Conservation (phyloP, 768 basidiomycete genomes). For the Dendrothele bispora region DNA sequence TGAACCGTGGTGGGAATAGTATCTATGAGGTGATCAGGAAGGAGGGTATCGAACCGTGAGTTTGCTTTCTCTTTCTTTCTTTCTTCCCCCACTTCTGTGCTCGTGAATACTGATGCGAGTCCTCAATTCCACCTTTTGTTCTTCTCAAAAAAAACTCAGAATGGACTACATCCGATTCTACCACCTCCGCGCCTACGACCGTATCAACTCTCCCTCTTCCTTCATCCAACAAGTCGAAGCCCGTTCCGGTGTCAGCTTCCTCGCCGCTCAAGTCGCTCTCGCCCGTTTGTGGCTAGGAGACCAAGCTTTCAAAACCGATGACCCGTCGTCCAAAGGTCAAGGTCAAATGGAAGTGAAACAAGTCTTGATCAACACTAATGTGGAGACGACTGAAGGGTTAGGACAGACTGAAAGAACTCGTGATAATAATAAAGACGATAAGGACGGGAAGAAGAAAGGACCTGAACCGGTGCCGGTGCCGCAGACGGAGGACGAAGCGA, state of each 20-base stretch:
- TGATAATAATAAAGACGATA: slow-evolving; percentile 24
- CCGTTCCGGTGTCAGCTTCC: slow-evolving; percentile 75
- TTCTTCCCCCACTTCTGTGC: background rate
- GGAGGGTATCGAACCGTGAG: slow-evolving; percentile 79
- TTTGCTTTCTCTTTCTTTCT: slow-evolving; percentile 9
- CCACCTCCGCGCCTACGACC: slow-evolving; percentile 88
- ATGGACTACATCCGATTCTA: slow-evolving; percentile 87
- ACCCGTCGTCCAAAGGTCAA: slow-evolving; percentile 38
- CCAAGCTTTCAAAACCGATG: background rate
- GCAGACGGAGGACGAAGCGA: slow-evolving; percentile 62
- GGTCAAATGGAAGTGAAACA: slow-evolving; percentile 64
- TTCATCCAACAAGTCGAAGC: slow-evolving; percentile 70
- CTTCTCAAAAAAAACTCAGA: slow-evolving; percentile 33
- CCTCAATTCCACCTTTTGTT: background rate
- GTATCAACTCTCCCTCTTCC: slow-evolving; percentile 71
- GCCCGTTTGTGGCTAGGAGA: slow-evolving; percentile 69
- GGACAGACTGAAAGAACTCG: slow-evolving; percentile 43
- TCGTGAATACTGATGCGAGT: background rate
- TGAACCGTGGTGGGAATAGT: slow-evolving; percentile 85
- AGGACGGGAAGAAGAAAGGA: slow-evolving; percentile 47
- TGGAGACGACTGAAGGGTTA: slow-evolving; percentile 53
- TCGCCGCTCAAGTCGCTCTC: slow-evolving; percentile 84
- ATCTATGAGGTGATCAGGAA: slow-evolving; percentile 82
- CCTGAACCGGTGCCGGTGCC: slow-evolving; percentile 76
- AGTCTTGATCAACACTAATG: slow-evolving; percentile 53